Evolutionary conservation across 1,284 basidiomycete genomes (phyloP).

Genomic region (Rhodotorula glutinis): DNA sequence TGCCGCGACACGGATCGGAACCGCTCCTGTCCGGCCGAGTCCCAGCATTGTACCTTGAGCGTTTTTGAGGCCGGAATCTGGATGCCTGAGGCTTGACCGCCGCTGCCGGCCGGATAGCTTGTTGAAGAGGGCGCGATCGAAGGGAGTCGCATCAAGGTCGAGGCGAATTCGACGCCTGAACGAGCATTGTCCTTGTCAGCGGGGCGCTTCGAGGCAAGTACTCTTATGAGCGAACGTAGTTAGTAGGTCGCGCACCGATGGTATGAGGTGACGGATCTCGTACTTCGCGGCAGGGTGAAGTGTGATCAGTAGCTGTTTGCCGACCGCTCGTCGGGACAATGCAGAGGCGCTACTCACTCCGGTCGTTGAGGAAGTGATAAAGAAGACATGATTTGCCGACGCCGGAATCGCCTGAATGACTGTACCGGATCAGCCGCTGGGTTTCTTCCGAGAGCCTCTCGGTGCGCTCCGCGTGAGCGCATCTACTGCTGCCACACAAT

Average conservation of each 20-base stretch:
- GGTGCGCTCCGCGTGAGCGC: no score
- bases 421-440: neutral
- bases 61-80: conserved; percentile 33
- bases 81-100: conserved; percentile 27
- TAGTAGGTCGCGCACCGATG: conserved; percentile 59
- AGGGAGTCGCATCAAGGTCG: conserved; percentile 42
- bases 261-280: conserved; percentile 96
- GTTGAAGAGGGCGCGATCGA: conserved; percentile 9
- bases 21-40: conserved; percentile 78
- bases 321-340: no score
- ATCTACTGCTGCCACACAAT: no score
- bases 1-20: conserved; percentile 96
- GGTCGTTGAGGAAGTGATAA: conserved; percentile 92
- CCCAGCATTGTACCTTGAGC: conserved; percentile 70
- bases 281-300: conserved; percentile 56
- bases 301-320: no score
- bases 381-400: conserved; percentile 94
- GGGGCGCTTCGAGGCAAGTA: conserved; percentile 44
- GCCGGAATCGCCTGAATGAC: conserved; percentile 78
- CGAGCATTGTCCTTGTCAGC: neutral
- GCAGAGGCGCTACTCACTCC: conserved; percentile 60
- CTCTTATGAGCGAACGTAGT: conserved; percentile 39
- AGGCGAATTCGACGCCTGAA: conserved; percentile 43
- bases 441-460: no score
- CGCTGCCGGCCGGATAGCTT: neutral